Evolutionary conservation across 331 rosid species (phyloP), one percentile per base, ranked within the genome.

Genomic region (Pyrus hybrid): DNA sequence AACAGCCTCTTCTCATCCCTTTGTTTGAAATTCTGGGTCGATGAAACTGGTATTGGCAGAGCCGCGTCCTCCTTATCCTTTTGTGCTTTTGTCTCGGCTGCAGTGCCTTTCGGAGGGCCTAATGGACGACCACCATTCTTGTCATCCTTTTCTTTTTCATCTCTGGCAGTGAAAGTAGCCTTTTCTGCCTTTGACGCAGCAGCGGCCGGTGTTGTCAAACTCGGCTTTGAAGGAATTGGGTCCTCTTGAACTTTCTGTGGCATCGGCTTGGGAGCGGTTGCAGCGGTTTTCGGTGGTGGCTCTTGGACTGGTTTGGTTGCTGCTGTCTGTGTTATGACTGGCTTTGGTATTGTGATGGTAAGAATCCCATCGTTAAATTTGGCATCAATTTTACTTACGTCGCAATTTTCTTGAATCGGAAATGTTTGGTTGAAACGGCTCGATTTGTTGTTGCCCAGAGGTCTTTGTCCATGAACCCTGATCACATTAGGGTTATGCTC

Each of bases 291-390:
- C 8, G 33, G n/a, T 21, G 26, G 20, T 23, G 45, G 47, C 41
- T 61, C 65, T 30, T 22, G 69, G 49, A 64, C 14, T 58, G 63
- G 65, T 74, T 32, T 47, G 17, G 57, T 9, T 45, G 64, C 67
- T 68, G 30, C 58, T 16, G 22, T 7, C 23, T 18, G 6, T 29
- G 35, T 11, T 37, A 14, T 23, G 28, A 57, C 69, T 70, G 29
- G 61, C 54, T 80, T 80, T 45, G 79, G 83, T 60, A 80, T n/a
- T 56, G 79, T 80, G 16, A 80, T 58, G 21, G 71, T 67, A 23
- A 80, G 83, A 43, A 33, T 47, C 35, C 66, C 79, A n/a, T 45
- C 20, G 9, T 13, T 37, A 41, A 67, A 60, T 25, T 74, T 80
- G 20, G 28, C 83, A 60, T 80, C 51, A 28, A 80, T 80, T 33